phyloP scores from a whole-genome alignment of 352 stramenopile species.

The Pythium vanterpoolii region DNA sequence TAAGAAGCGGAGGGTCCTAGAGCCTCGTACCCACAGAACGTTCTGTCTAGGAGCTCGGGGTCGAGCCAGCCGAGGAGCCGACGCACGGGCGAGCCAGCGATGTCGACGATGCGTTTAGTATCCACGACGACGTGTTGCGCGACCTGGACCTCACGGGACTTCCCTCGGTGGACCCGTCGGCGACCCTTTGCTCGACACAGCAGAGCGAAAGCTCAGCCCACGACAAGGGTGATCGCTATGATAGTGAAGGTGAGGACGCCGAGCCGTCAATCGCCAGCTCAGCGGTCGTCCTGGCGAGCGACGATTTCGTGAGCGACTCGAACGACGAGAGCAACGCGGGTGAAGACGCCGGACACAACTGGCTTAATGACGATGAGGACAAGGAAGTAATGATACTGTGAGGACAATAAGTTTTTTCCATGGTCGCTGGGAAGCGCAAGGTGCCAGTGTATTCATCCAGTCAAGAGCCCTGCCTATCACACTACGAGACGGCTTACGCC shows the following conservation, averaged over 20 bases:
- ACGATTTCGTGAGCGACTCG: constrained; percentile 28
- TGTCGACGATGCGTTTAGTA: constrained; percentile 28
- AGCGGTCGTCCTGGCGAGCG: neutral
- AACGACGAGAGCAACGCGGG: constrained; percentile 20
- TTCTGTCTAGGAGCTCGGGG: constrained; percentile 32
- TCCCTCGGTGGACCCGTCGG: constrained; percentile 36
- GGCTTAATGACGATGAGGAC: neutral
- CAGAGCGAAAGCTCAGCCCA: constrained; percentile 29
- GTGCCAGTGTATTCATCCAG: constrained; percentile 56
- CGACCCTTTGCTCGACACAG: constrained; percentile 59
- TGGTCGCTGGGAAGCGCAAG: constrained; percentile 43
- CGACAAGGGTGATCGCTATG: neutral
- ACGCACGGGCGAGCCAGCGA: constrained; percentile 21
- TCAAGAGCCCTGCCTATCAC: constrained; percentile 39
- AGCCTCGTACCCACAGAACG: neutral
- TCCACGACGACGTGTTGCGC: constrained; percentile 55
- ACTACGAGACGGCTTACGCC: constrained; percentile 90
- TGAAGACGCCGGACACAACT: neutral
- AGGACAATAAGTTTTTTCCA: constrained; percentile 4
- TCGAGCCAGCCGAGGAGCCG: constrained; percentile 32
- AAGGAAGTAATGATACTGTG: neutral
- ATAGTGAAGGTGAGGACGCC: neutral
- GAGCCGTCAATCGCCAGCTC: neutral
- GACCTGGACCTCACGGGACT: constrained; percentile 42
- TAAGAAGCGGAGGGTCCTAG: neutral